Percentiles rank a stretch among this genome's conserved stretches.
phyloP scores from a whole-genome alignment of 805 yeast genomes.

The Yueomyces sp. region DNA sequence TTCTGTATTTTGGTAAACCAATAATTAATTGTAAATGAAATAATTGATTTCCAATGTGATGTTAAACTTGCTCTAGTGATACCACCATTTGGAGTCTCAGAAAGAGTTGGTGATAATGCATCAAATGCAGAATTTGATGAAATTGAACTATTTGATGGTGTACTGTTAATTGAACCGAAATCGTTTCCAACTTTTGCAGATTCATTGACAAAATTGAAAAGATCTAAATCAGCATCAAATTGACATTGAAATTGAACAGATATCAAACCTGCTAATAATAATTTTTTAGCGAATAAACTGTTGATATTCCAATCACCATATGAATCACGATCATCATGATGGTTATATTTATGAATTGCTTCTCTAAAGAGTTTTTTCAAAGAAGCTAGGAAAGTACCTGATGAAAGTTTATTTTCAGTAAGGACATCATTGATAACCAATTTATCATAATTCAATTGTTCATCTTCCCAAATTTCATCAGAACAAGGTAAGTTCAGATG shows the following conservation, averaged over 20 bases:
- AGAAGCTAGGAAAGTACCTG: slow-evolving; percentile 37
- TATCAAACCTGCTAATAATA: slow-evolving; percentile 51
- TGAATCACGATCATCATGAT: neutral
- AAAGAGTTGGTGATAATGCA: neutral
- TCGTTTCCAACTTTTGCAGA: neutral
- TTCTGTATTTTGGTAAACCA: slow-evolving; percentile 33
- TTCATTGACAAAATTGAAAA: neutral
- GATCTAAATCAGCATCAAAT: slow-evolving; percentile 1
- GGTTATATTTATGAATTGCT: slow-evolving; percentile 8
- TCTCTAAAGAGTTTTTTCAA: slow-evolving; percentile 46
- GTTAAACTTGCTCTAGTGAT: neutral
- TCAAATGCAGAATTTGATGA: neutral
- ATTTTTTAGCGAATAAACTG: slow-evolving; percentile 51
- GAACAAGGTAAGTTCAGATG: slow-evolving; percentile 51
- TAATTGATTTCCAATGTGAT: slow-evolving; percentile 50
- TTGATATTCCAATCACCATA: slow-evolving; percentile 3
- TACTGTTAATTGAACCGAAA: neutral
- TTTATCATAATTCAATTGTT: slow-evolving; percentile 14
- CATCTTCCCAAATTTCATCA: slow-evolving; percentile 43
- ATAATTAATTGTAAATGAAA: slow-evolving; percentile 57
- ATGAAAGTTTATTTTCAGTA: slow-evolving; percentile 7
- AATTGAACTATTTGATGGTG: neutral
- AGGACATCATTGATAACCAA: slow-evolving; percentile 15
- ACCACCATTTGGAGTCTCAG: neutral
- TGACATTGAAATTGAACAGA: slow-evolving; percentile 62